Base-by-base conservation (phyloP, 2,329 filamentous ascomycete species). In the Trichoderma koningiopsis region DNA sequence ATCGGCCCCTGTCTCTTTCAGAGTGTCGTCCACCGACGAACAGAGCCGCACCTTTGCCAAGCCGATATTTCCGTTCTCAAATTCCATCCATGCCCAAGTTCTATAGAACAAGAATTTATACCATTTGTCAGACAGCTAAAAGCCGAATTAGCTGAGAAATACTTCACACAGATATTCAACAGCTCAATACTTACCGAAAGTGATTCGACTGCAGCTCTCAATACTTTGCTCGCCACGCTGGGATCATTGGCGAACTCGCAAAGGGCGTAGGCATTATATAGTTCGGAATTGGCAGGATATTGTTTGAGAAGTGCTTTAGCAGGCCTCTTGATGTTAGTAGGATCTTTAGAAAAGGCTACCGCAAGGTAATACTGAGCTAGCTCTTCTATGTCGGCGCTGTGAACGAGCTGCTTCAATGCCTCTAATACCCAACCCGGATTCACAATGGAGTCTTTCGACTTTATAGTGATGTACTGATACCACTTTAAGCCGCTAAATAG, bases 181-280 rank as follows among this genome's bases (percentile, higher is more conserved):
- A 13, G 24, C 3, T 29, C 33, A 29, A 6, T 4, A 74, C 78
- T 73, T 73, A 81, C 80, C 53, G 75, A 73, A 11, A 75, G 66
- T 13, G 80, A 74, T 35, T 74, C 69, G 3, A 93, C 81, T 1
- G 92, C 90, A 1, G 91, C 90, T 1, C 83, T 77, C 74, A 95
- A 86, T 0, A 96, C 89, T 63, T 87, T 88, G 27, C 84, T 81
- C 5, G 91, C 89, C 58, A 88, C 81, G 0, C 87, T 83, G 1
- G 76, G 73, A 29, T 84, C 87, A 35, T 85, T 85, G 1, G 83
- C 81, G 72, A 81, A 84, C 78, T 97, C 92, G 4, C 93, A 87
- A 16, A 93, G 80, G 0, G 91, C 92, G 75, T 95, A 97, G 0
- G 89, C 88, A 73, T 93, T 91, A 79, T 96, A 97, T 0, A 97